Percentiles rank a stretch among this genome's conserved stretches.
These are phyloP conservation scores for Erucastrum elatum DNA, from an alignment of 345 rosid species.

Conservation along the genomic window DNA sequence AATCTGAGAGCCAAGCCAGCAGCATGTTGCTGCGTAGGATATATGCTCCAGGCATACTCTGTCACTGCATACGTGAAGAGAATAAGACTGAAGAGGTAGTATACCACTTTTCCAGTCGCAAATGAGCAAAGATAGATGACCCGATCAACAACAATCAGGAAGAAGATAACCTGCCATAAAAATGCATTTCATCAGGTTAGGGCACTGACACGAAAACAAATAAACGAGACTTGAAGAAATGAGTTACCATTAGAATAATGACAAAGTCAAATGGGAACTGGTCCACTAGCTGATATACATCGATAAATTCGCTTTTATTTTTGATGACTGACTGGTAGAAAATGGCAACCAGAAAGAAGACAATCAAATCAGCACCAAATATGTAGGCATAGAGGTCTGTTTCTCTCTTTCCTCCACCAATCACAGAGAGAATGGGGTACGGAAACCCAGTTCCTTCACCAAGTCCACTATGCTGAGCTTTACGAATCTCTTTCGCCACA, in stretches of 20 bases:
- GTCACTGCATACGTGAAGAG: conserved; percentile 85
- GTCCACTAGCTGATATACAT: conserved; percentile 95
- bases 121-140: conserved; percentile 92
- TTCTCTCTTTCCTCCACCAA: conserved; percentile 96
- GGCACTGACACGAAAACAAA: conserved; percentile 10
- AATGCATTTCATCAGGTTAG: conserved; percentile 43
- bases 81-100: conserved; percentile 84
- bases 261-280: conserved; percentile 92
- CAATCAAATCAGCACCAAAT: conserved; percentile 89
- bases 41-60: conserved; percentile 79
- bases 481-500: conserved; percentile 76
- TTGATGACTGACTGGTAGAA: conserved; percentile 87
- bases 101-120: conserved; percentile 78
- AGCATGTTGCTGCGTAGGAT: conserved; percentile 64
- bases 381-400: conserved; percentile 90
- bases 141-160: conserved; percentile 94
- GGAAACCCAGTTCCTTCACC: conserved; percentile 69
- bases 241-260: conserved; percentile 76
- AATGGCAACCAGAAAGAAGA: conserved; percentile 83
- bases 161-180: conserved; percentile 77
- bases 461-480: conserved; percentile 61
- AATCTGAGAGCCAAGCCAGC: conserved; percentile 77
- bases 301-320: conserved; percentile 87
- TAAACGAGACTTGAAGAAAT: conserved; percentile 19
- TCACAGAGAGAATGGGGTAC: conserved; percentile 68